phyloP scores from a whole-genome alignment of 352 stramenopile genomes.

The Pythium aphanidermatum region DNA sequence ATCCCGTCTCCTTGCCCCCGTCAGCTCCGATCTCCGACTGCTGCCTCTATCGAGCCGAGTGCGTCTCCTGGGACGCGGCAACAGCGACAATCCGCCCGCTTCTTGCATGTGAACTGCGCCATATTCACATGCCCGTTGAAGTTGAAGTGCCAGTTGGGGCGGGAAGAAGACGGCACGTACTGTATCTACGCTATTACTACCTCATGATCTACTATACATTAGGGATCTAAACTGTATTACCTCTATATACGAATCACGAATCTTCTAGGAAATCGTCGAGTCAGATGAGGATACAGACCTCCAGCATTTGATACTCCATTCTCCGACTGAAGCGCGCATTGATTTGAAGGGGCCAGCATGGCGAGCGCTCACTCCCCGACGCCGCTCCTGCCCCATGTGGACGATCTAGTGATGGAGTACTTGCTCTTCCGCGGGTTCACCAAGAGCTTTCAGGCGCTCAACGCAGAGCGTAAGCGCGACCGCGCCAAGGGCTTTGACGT shows the following conservation, averaged over 20 bases:
- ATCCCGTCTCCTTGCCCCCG: not conserved
- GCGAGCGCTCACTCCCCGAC: conserved; percentile 16
- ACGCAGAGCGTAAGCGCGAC: conserved; percentile 64
- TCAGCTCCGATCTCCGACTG: too few relatives aligned
- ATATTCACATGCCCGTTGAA: not conserved
- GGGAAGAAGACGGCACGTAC: too few relatives aligned
- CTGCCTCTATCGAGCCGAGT: not conserved
- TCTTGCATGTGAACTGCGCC: not conserved
- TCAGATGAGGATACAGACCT: conserved; percentile 10
- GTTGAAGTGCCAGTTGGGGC: conserved; percentile 8
- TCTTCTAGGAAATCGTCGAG: too few relatives aligned
- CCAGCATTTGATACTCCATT: conserved; percentile 7
- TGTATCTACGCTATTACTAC: not conserved
- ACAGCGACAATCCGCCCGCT: not conserved
- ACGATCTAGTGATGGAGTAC: conserved; percentile 85
- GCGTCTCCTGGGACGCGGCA: too few relatives aligned
- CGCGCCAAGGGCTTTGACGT: conserved; percentile 68
- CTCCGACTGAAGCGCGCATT: conserved; percentile 9
- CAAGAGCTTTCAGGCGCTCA: conserved; percentile 81
- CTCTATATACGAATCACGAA: too few relatives aligned
- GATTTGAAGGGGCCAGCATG: conserved; percentile 1
- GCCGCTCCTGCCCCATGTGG: conserved; percentile 63
- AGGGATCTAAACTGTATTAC: too few relatives aligned
- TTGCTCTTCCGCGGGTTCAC: conserved; percentile 82
- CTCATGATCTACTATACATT: not conserved